Percentiles rank a stretch among this genome's conserved stretches.
phyloP scores from a whole-genome alignment of 2,329 filamentous ascomycete genomes.

The Colletotrichum sp. region DNA sequence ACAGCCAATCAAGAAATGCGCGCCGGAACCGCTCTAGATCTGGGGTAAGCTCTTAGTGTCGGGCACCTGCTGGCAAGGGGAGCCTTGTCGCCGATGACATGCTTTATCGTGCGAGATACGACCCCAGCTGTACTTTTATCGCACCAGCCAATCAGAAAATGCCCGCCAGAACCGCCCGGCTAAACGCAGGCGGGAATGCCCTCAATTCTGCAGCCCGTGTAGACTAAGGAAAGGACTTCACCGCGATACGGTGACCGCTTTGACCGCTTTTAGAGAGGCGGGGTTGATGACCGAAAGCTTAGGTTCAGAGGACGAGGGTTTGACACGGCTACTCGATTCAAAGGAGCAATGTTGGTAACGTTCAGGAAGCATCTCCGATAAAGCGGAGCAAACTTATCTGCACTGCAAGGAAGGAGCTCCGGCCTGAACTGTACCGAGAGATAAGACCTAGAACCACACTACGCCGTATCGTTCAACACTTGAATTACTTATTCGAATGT shows the following conservation, averaged over 20 bases:
- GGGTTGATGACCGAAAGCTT: neutral
- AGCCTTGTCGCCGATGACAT: neutral
- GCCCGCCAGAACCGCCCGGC: neutral
- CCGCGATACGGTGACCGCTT: neutral
- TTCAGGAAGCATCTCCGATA: neutral
- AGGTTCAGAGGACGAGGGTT: neutral
- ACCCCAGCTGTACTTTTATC: neutral
- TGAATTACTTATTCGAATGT: neutral
- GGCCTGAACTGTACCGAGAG: neutral
- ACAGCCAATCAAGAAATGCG: neutral
- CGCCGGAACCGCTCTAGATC: neutral
- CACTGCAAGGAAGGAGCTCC: neutral
- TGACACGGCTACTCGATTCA: neutral
- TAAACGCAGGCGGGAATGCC: neutral
- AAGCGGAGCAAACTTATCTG: neutral
- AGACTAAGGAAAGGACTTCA: rapidly evolving
- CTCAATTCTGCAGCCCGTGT: neutral
- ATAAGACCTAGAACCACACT: neutral
- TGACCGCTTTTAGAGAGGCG: neutral
- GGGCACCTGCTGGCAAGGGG: neutral
- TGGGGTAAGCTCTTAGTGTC: neutral
- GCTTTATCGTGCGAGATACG: neutral
- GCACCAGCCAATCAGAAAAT: neutral
- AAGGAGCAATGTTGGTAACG: neutral
- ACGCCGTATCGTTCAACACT: neutral